Evolutionary conservation across 2,329 filamentous ascomycete genomes (phyloP), one percentile per base, ranked within the genome.

Genomic region (Arthrobotrys iridis): DNA sequence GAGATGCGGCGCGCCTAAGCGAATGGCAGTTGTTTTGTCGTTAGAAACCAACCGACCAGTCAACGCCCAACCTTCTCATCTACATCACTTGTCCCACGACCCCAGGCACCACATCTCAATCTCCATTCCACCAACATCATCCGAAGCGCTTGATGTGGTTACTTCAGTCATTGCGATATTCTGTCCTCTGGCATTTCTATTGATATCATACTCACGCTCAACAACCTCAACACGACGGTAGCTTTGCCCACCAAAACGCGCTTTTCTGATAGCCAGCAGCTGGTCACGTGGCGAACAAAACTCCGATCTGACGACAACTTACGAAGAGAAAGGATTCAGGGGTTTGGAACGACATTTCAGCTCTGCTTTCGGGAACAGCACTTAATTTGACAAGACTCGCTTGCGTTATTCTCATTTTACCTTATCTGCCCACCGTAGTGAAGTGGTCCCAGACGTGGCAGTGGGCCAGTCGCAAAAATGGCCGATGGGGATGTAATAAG

Each of bases 401-500:
- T 28, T 22, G 20, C 57, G 33, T 30, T 57, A 52, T 40, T 48
- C 45, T 70, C 62, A n/a, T 62, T 67, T 74, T 43, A 57, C 59
- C 55, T 33, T 45, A 52, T 57, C 45, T n/a, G 40, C 30, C 40
- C 50, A 43, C 46, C 33, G 68, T 68, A 77, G 64, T 71, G 63
- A 35, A 57, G 58, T 57, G 58, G 40, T 48, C 52, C 37, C 22
- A 71, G 46, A 41, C 60, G 58, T 48, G 46, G 70, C 63, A 63
- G 77, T 70, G 40, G 71, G 71, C 71, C 63, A 58, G 43, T 50
- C 63, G 71, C 63, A 68, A 83, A 81, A 82, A 88, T 89, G 86
- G 86, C 87, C 79, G 82, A 85, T 74, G 80, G 85, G 67, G 79
- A 83, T 71, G 84, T 88, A 65, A 87, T 93, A 75, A 85, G 87